Base-by-base conservation (phyloP, 2,329 filamentous ascomycete species). In the Pseudocercospora fijiensis region DNA sequence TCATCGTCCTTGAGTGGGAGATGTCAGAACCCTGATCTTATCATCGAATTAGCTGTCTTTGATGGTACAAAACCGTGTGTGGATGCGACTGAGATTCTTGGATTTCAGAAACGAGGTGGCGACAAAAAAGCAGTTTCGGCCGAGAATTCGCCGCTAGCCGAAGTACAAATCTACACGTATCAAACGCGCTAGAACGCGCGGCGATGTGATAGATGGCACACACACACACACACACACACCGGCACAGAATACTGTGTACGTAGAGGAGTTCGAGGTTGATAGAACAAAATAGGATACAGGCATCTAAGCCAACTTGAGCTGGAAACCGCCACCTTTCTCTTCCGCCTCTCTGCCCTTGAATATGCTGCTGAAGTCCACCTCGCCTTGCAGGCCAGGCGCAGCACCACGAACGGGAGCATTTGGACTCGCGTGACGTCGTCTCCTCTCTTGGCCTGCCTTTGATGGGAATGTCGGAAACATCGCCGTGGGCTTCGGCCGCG, bases 401-500 rank as follows among this genome's bases (percentile, higher is more conserved):
- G 57, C 87, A 0, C 92, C 93, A 30, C 94, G 83, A 43, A 85
- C 86, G 0, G 95, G 95, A 6, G 95, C 95, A 76, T 92, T 88
- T 0, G 95, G 95, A 67, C 88, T 93, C 65, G 88, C 86, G 64
- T 85, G 82, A 41, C 86, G 82, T 67, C 91, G 82, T 70, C 92
- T 82, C 73, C 88, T 89, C 81, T 99, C 95, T 81, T 95, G 90
- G 1, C 92, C 92, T 0, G 95, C 95, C 77, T 96, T 97, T 71
- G 90, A 95, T 0, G 95, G 95, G 76, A 98, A 99, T 0, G 95
- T 98, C 2, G 95, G 95, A 75, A 99, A 98, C 88, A 99, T 89
- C 71, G 89, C 90, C 75, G 91, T 90, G 7, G 89, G 88, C 79
- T 98, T 98, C 1, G 93, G 91, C 65, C 90, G 90, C 0, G 95